phyloP scores from a whole-genome alignment of 805 yeast genomes.

The Candida ficus region DNA sequence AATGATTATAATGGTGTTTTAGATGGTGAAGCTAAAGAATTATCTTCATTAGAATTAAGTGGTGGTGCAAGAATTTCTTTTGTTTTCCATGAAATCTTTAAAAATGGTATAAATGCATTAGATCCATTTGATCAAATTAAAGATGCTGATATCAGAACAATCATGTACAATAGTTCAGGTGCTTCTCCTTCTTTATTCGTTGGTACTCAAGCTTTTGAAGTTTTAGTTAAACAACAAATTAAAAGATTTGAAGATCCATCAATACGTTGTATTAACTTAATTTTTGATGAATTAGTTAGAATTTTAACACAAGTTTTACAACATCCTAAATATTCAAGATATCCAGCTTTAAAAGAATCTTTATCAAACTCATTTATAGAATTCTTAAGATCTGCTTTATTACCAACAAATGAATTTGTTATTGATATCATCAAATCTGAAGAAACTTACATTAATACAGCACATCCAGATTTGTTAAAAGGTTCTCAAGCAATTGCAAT shows the following conservation, averaged over 20 bases:
- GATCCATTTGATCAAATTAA: constrained; percentile 97
- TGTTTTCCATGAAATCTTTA: constrained; percentile 93
- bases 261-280: constrained; percentile 78
- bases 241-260: constrained; percentile 93
- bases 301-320: constrained; percentile 79
- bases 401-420: constrained; percentile 85
- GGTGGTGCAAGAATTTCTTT: constrained; percentile 98
- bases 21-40: constrained; percentile 89
- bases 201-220: constrained; percentile 96
- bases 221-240: constrained; percentile 89
- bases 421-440: constrained; percentile 79
- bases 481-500: constrained; percentile 94
- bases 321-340: constrained; percentile 79
- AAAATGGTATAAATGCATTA: constrained; percentile 84
- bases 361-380: constrained; percentile 74
- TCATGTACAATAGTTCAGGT: constrained; percentile 95
- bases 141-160: constrained; percentile 93
- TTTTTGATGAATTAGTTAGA: constrained; percentile 92
- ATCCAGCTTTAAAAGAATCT: constrained; percentile 87
- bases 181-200: constrained; percentile 94
- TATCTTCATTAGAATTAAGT: constrained; percentile 82
- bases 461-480: constrained; percentile 92
- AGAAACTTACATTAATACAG: constrained; percentile 93
- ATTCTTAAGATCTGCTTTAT: constrained; percentile 69
- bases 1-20: constrained; percentile 87